A percentile compares a stretch with the other conserved stretches of the same genome.
These are phyloP conservation scores for Solanum pimpinellifolium DNA, from an alignment of 257 asterid genomes.

Conservation along the genomic window DNA sequence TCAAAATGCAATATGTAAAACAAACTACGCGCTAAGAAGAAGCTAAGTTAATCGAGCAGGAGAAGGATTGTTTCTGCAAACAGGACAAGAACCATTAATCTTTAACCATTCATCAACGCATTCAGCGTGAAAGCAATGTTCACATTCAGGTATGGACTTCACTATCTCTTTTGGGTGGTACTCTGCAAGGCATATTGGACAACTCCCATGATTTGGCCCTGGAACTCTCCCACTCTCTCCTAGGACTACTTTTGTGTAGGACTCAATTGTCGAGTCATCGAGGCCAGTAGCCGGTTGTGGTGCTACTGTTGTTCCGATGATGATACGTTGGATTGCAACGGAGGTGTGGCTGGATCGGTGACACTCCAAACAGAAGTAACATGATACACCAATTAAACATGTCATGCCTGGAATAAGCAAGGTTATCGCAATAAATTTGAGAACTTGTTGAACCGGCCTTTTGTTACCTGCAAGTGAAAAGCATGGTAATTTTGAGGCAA, in stretches of 20 bases:
- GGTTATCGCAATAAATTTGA: conserved; percentile 11
- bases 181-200: conserved; percentile 72
- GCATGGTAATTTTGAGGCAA: not conserved
- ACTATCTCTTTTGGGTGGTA: conserved; percentile 52
- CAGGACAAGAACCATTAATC: conserved; percentile 55
- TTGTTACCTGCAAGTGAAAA: conserved; percentile 6
- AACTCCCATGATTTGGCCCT: conserved; percentile 44
- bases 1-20: not conserved
- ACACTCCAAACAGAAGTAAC: conserved; percentile 5
- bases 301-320: conserved; percentile 1
- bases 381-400: conserved; percentile 7
- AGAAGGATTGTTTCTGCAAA: conserved; percentile 63
- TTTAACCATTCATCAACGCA: conserved; percentile 82
- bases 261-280: conserved; percentile 55
- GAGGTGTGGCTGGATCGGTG: not conserved
- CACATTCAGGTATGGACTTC: conserved; percentile 53
- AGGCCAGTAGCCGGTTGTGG: conserved; percentile 33
- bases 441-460: not conserved
- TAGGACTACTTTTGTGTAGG: conserved; percentile 52
- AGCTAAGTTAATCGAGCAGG: not conserved
- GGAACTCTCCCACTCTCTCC: conserved; percentile 64
- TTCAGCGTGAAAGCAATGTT: conserved; percentile 74
- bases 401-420: conserved; percentile 18
- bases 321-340: not conserved
- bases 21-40: not conserved